Evolutionary conservation across 2,329 filamentous ascomycete species (phyloP).

Genomic region (Trichoderma asperellum): DNA sequence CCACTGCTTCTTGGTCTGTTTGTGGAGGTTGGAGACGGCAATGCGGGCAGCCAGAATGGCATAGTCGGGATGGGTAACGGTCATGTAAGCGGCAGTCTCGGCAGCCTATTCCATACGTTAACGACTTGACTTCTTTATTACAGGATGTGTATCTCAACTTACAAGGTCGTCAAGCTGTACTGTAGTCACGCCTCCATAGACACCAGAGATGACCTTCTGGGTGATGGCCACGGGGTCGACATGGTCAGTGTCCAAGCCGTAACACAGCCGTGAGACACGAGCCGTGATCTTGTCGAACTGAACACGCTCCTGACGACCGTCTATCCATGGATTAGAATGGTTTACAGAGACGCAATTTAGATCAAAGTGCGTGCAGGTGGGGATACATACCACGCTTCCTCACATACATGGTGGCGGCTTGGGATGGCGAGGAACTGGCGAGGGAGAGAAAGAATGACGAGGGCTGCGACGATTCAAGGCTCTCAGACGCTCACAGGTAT

Average conservation of each 20-base stretch:
- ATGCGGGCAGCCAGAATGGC: conserved; percentile 98
- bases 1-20: conserved; percentile 99
- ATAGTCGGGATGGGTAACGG: conserved; percentile 97
- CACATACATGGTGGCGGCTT: conserved; percentile 59
- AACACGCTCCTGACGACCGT: conserved; percentile 99
- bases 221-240: conserved; percentile 98
- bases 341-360: neutral
- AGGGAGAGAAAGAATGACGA: conserved; percentile 20
- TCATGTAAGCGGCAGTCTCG: conserved; percentile 99
- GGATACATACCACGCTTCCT: conserved; percentile 62
- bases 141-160: conserved; percentile 46
- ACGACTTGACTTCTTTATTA: conserved; percentile 13
- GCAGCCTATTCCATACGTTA: conserved; percentile 68
- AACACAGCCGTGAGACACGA: conserved; percentile 95
- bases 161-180: conserved; percentile 96
- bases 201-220: conserved; percentile 98
- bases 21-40: conserved; percentile 98
- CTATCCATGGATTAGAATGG: conserved; percentile 54
- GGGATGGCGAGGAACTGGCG: conserved; percentile 21
- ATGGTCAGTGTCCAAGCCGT: conserved; percentile 91
- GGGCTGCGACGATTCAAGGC: conserved; percentile 33
- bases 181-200: conserved; percentile 97
- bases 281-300: conserved; percentile 99
- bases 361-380: neutral
- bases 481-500: conserved; percentile 35